Evolutionary conservation across 805 yeast genomes (phyloP), one percentile per base, ranked within the genome.

Genomic region (Wickerhamiella allomyrinae): DNA sequence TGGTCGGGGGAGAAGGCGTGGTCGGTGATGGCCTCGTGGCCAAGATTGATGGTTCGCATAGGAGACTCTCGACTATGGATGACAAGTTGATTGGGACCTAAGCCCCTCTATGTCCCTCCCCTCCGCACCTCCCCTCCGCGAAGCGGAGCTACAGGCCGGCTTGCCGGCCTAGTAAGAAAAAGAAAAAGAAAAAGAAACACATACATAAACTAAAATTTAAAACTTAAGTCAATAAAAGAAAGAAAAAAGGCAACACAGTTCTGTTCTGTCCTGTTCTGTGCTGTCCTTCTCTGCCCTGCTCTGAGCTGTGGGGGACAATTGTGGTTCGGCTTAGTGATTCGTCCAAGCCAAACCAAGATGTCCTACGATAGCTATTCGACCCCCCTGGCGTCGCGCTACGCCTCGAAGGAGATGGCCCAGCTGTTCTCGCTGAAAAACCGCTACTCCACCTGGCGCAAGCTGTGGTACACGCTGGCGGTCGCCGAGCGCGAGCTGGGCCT

Each of bases 401-500:
- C 98, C 45, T 83, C 95, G 51, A 87, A 83, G 58, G 98, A 91
- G 69, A 91, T 91, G 98, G 79, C 95, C 46, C 70, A 73, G 52
- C 72, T 91, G 58, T 91, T 91, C 71, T 89, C 97, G 37, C 64
- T 81, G 58, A 77, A 95, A 67, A 91, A 82, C 70, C 74, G 98
- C 59, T 91, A 82, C 66, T 81, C 95, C 41, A 91, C 98, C 33
- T 91, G 98, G 98, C 83, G 98, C 74, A 84, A 84, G 63, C 74
- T 91, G 51, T 91, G 98, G 98, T 74, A 77, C 58, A 87, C 82
- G 61, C 71, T 91, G 54, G 98, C 98, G 53, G 78, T 79, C 58
- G 98, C 98, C 46, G 98, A 91, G 68, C 72, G 85, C 65, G 84
- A 85, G 59, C 73, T 87, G 40, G 98, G 98, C 2, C 71, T 91